Base-by-base conservation (phyloP, 169 alveolate genomes). In the Toxoplasma gondii region DNA sequence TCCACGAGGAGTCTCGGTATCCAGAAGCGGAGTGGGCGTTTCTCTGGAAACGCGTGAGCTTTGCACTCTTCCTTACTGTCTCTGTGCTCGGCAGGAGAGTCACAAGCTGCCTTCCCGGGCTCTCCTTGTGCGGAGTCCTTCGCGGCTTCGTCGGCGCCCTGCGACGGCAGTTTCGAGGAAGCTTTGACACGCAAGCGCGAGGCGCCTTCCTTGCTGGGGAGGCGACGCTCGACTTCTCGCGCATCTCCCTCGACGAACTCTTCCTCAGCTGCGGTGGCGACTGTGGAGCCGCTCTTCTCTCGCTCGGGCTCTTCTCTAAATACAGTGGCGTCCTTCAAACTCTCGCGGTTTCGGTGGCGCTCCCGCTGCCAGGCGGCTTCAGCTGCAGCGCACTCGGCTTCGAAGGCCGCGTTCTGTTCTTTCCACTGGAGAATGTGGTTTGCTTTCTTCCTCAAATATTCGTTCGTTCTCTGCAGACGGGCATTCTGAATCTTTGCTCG, bases 381-480 rank as follows among this genome's bases (percentile, higher is more conserved):
- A 5, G 38, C 81, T 69, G 81, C 81, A 29, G 41, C 81, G 31
- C 44, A 31, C 9, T 12, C 84, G 24, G 24, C 84, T n/a, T 36
- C 80, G 88, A 70, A 90, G 54, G 41, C 41, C 36, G 43, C 27
- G 36, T 70, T 88, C 69, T 90, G 86, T 0, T 44, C 90, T 38
- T 36, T 49, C 94, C 94, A 91, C 45, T 49, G 38, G 24, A 38
- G 44, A 7, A 91, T 19, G 43, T 78, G 82, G 45, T 91, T 53
- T 0, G 44, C 90, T 53, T 91, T 91, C 41, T 16, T 38, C 12
- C 94, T n/a, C 36, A 91, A 49, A 53, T 91, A 91, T 22, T 45
- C 82, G 16, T 38, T 70, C 58, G 90, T 49, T 12, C 94, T 49
- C 64, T 41, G 78, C 38, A 91, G 82, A 44, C 94, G 78, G 17